Conservation (phyloP, 495 filamentous ascomycete genomes). For the Aspergillus incahuasiensis region DNA sequence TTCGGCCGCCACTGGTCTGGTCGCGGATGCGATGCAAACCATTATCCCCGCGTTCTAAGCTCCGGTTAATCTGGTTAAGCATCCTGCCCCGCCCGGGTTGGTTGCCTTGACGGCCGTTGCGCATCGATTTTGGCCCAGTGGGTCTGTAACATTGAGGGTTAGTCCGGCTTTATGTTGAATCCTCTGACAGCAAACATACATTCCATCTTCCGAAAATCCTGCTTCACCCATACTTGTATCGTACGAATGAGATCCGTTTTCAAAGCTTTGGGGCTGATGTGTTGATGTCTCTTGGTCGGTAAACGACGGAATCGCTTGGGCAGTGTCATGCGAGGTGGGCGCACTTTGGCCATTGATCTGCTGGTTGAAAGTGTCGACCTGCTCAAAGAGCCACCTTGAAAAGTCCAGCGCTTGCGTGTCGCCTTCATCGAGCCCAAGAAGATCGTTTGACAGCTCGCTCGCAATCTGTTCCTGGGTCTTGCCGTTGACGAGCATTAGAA, state of each 20-base stretch:
- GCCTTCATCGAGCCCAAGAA: conserved; percentile 76
- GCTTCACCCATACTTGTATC: conserved; percentile 78
- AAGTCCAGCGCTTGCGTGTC: conserved; percentile 81
- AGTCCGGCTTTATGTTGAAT: conserved; percentile 15
- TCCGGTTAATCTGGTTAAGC: conserved; percentile 80
- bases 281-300: conserved; percentile 22
- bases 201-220: conserved; percentile 45
- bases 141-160: conserved; percentile 53
- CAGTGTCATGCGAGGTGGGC: conserved; percentile 17
- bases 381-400: conserved; percentile 84
- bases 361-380: conserved; percentile 63
- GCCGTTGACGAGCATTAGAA: conserved; percentile 92
- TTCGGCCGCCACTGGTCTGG: conserved; percentile 66
- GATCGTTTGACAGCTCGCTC: conserved; percentile 80
- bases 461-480: conserved; percentile 88
- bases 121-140: conserved; percentile 94
- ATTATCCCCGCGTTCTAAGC: conserved; percentile 76
- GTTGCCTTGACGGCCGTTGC: conserved; percentile 49
- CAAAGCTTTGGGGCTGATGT: conserved; percentile 17
- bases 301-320: conserved; percentile 35
- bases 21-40: conserved; percentile 77
- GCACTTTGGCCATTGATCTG: conserved; percentile 51
- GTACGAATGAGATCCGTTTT: conserved; percentile 45
- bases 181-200: conserved; percentile 47
- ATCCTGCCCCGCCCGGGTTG: conserved; percentile 62